These are phyloP conservation scores for Elongisporangium anandrum DNA, from an alignment of 352 stramenopile species.

Conservation along the genomic window DNA sequence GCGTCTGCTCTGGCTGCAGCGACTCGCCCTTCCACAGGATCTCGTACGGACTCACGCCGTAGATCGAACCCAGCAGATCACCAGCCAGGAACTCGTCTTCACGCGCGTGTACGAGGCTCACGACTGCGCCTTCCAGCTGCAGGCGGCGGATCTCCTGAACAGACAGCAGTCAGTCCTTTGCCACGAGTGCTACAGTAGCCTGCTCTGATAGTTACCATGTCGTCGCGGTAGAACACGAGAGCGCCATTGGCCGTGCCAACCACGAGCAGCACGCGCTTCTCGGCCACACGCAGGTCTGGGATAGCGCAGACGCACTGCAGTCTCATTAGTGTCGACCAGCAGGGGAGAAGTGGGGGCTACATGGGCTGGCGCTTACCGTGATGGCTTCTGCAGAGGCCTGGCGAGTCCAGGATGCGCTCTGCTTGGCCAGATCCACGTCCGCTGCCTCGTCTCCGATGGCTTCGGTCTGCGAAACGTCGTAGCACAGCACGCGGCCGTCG, in stretches of 20 bases:
- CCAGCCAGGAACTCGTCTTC: conserved; percentile 37
- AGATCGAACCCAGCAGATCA: conserved; percentile 38
- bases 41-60: conserved; percentile 48
- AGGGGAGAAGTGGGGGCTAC: conserved; percentile 2
- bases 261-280: conserved; percentile 26
- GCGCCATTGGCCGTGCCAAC: conserved; percentile 33
- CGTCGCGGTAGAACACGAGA: conserved; percentile 41
- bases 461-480: not conserved
- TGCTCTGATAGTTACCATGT: conserved; percentile 17
- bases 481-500: conserved; percentile 17
- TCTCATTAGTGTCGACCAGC: not conserved
- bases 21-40: conserved; percentile 42
- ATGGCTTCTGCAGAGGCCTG: conserved; percentile 15
- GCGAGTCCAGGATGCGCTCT: conserved; percentile 7
- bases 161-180: not conserved
- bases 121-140: conserved; percentile 39
- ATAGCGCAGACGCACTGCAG: conserved; percentile 32
- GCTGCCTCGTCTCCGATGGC: not conserved
- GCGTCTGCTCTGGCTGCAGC: conserved; percentile 2
- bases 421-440: not conserved
- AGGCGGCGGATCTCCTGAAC: conserved; percentile 43
- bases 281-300: conserved; percentile 5
- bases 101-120: conserved; percentile 25
- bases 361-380: conserved; percentile 15
- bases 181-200: too few species aligned